Percentiles rank a stretch among this genome's conserved stretches.
These are phyloP conservation scores for Wickerhamomyces hampshirensis DNA, from an alignment of 805 yeast species.

Conservation along the genomic window DNA sequence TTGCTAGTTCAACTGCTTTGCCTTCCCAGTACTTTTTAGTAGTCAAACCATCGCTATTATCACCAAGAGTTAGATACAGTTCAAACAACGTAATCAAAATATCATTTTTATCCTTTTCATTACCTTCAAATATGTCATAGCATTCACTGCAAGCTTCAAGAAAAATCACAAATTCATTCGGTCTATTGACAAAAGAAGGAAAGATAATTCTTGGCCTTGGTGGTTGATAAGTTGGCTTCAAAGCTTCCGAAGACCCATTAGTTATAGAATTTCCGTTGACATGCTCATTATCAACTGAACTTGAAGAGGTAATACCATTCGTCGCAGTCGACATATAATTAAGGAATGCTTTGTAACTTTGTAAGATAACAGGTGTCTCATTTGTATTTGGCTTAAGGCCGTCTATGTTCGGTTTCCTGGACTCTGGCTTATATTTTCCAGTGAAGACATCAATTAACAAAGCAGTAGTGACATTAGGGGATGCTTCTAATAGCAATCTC, in stretches of 20 bases:
- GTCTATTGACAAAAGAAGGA: slow-evolving; percentile 80
- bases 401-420: slow-evolving; percentile 13
- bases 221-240: slow-evolving; percentile 72
- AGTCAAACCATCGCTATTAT: slow-evolving; percentile 30
- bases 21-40: slow-evolving; percentile 49
- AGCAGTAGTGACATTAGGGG: slow-evolving; percentile 80
- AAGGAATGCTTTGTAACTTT: slow-evolving; percentile 55
- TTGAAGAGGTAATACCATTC: slow-evolving; percentile 16
- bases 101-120: slow-evolving; percentile 60
- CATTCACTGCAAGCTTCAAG: slow-evolving; percentile 85
- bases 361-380: slow-evolving; percentile 28
- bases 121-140: slow-evolving; percentile 71
- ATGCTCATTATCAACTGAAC: slow-evolving; percentile 11
- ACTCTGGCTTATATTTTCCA: slow-evolving; percentile 61
- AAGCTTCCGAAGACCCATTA: slow-evolving; percentile 30
- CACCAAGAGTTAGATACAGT: slow-evolving; percentile 63
- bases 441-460: slow-evolving; percentile 84
- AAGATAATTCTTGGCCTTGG: slow-evolving; percentile 87
- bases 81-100: slow-evolving; percentile 77
- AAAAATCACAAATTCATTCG: slow-evolving; percentile 85
- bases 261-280: slow-evolving; percentile 18
- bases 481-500: slow-evolving; percentile 53
- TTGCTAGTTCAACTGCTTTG: slow-evolving; percentile 55
- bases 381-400: slow-evolving; percentile 13
- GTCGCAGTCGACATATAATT: slow-evolving; percentile 42